Evolutionary conservation across 2,329 filamentous ascomycete genomes (phyloP), one percentile per base, ranked within the genome.

Genomic region (Ophiosphaerella korrae): DNA sequence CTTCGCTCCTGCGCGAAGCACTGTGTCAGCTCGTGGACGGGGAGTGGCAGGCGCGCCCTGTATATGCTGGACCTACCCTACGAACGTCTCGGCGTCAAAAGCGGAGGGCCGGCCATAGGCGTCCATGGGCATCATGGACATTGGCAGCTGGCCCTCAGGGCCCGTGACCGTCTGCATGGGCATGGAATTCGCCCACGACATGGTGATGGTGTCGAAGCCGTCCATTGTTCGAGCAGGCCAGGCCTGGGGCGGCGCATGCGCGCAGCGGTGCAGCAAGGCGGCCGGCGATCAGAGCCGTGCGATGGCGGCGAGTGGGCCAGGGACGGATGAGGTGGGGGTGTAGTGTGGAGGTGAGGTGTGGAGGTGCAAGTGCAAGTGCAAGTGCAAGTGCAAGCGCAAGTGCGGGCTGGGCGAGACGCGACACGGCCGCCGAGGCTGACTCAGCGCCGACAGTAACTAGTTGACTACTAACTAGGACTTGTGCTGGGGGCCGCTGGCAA

Each of bases 11-110:
- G 63, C 45, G 55, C 37, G 16, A 26, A 3, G 4, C 11, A 54
- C n/a, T n/a, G 50, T 36, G 58, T 74, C 57, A 74, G 72, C 64
- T 21, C 18, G 65, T 51, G 42, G 48, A 48, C 34, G 57, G 53
- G n/a, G 57, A 44, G 42, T 13, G 66, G 63, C 50, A 46, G 52
- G 37, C 48, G 36, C 51, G 42, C 31, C 24, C 12, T 53, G 23
- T 48, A 29, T 29, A 11, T 29, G 8, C 26, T 29, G 14, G 21
- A 34, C 76, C 63, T 78, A 86, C 84, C 83, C 83, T 56, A 80
- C 81, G 64, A 83, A 84, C 24, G 81, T 81, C 59, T 86, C 83
- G 42, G 81, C 79, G 60, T 84, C 82, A 66, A 83, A 86, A 56
- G 81, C 82, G 37, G 83, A 83, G 58, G 80, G 81, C 60, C 84